Evolutionary conservation across 768 basidiomycete genomes (phyloP).

Genomic region (Rhodosporidiobolus odoratus): DNA sequence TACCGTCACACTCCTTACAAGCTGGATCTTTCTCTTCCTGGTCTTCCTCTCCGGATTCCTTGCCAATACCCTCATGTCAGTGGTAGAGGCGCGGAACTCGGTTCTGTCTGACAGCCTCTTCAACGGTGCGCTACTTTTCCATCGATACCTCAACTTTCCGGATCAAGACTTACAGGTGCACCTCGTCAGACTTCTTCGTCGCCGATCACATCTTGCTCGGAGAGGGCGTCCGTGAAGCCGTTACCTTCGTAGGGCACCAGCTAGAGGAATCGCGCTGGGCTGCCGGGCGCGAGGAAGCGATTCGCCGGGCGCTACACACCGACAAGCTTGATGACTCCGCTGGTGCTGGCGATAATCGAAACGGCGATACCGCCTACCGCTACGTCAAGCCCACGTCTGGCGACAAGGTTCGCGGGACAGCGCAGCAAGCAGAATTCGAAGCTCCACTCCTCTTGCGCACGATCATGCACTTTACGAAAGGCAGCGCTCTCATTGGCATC

Average conservation of each 20-base stretch:
- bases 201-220: constrained; percentile 31
- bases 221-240: constrained; percentile 33
- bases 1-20: constrained; percentile 16
- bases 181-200: constrained; percentile 13
- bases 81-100: constrained; percentile 2
- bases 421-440: too few relatives aligned
- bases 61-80: constrained; percentile 28
- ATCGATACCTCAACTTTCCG: neutral
- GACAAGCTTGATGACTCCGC: neutral
- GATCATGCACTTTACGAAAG: constrained; percentile 20
- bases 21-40: constrained; percentile 5
- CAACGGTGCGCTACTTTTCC: constrained; percentile 1
- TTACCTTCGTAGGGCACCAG: constrained; percentile 21
- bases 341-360: neutral
- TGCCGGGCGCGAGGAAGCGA: constrained; percentile 5
- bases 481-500: constrained; percentile 13
- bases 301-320: neutral
- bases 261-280: constrained; percentile 9
- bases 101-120: neutral
- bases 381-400: neutral
- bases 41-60: constrained; percentile 26
- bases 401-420: too few relatives aligned
- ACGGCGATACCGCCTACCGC: neutral
- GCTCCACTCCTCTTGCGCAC: neutral
- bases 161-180: neutral